phyloP scores from a whole-genome alignment of 2,329 filamentous ascomycete species.

The Graphiopsis chlorocephala region DNA sequence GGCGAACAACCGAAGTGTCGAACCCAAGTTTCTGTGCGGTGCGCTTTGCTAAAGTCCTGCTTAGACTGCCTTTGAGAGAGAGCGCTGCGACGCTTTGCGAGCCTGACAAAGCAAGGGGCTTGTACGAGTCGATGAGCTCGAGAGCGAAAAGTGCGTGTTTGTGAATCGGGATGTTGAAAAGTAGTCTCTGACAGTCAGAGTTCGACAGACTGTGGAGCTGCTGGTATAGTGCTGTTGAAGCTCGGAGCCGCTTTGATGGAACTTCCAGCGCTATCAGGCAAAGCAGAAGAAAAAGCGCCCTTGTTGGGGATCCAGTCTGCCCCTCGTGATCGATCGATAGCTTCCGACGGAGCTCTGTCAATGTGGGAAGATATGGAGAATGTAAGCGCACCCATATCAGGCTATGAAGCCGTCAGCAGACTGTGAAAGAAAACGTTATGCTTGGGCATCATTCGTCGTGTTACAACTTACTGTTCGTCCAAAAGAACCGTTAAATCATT shows the following conservation, averaged over 20 bases:
- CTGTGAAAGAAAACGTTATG: neutral
- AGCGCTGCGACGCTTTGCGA: slow-evolving; percentile 11
- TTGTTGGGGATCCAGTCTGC: neutral
- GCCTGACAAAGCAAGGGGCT: slow-evolving; percentile 14
- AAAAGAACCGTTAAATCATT: neutral
- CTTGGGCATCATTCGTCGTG: neutral
- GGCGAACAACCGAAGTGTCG: neutral
- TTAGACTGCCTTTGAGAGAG: slow-evolving; percentile 16
- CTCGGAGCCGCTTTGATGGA: neutral
- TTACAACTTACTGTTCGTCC: slow-evolving; percentile 9
- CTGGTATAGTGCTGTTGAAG: neutral
- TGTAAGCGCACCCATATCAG: slow-evolving; percentile 19
- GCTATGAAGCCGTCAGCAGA: neutral
- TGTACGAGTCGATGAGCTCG: slow-evolving; percentile 16
- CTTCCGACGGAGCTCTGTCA: slow-evolving; percentile 5
- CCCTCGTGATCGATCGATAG: neutral
- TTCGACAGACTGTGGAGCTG: slow-evolving; percentile 5
- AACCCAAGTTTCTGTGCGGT: slow-evolving; percentile 11
- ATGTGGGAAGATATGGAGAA: slow-evolving; percentile 16
- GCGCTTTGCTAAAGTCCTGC: slow-evolving; percentile 12
- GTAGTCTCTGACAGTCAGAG: neutral
- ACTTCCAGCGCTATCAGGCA: slow-evolving; percentile 14
- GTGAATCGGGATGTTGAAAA: slow-evolving; percentile 8
- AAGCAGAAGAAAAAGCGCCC: slow-evolving; percentile 11
- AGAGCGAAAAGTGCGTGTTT: slow-evolving; percentile 12